phyloP scores from a whole-genome alignment of 1,139 yeast genomes.

The Pichia sp. region DNA sequence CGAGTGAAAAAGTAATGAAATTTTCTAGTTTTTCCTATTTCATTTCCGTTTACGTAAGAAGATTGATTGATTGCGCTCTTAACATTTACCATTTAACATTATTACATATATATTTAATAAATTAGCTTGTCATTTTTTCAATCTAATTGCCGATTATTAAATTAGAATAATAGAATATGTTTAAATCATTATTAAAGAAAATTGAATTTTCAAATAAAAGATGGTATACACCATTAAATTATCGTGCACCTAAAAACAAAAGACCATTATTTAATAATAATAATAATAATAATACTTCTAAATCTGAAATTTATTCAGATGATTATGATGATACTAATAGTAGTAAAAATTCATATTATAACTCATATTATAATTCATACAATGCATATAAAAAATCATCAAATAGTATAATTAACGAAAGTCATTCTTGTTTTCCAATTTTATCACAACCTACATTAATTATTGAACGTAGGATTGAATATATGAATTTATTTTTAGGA shows the following conservation, averaged over 20 bases:
- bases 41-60: no score
- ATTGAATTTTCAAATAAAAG: conserved; percentile 2
- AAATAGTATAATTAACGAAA: conserved; percentile 6
- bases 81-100: no score
- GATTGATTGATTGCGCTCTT: no score
- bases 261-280: no score
- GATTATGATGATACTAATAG: neutral
- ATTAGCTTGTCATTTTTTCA: no score
- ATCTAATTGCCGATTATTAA: no score
- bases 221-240: conserved; percentile 18
- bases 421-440: conserved; percentile 38
- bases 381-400: neutral
- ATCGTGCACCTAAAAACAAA: neutral
- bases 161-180: no score
- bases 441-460: conserved; percentile 68
- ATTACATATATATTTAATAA: no score
- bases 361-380: neutral
- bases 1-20: no score
- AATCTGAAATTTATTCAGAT: neutral
- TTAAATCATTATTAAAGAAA: no score
- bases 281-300: neutral
- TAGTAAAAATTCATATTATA: neutral
- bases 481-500: conserved; percentile 80
- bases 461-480: conserved; percentile 80
- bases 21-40: no score